Conservation (phyloP, 2,329 filamentous ascomycete species). For the Nemania sp. region DNA sequence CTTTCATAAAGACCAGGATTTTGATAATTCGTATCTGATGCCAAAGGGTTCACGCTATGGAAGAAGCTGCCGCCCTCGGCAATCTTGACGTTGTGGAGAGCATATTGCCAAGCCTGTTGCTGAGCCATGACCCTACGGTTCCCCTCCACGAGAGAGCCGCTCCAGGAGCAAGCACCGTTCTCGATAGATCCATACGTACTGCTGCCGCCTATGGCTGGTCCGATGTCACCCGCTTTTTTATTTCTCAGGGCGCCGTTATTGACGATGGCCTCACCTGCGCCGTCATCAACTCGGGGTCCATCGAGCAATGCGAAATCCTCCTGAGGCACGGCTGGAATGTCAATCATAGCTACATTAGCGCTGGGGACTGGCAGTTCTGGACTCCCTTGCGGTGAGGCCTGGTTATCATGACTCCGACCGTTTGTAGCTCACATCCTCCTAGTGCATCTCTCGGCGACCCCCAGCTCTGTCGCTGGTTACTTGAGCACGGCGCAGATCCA, state of each 20-base stretch:
- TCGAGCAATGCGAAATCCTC: constrained; percentile 32
- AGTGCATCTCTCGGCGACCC: constrained; percentile 31
- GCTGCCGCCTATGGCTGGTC: constrained; percentile 29
- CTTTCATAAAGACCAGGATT: constrained; percentile 23
- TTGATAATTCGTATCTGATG: constrained; percentile 26
- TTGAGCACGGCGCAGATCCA: constrained; percentile 32
- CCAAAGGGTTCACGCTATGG: constrained; percentile 32
- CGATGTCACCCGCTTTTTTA: constrained; percentile 32
- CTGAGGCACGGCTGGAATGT: constrained; percentile 31
- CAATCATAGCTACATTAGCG: constrained; percentile 33
- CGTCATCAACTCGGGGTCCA: constrained; percentile 30
- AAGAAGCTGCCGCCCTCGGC: constrained; percentile 35
- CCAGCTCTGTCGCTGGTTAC: constrained; percentile 30
- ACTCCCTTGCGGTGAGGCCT: constrained; percentile 30
- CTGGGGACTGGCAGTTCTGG: constrained; percentile 32
- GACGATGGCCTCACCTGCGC: constrained; percentile 32
- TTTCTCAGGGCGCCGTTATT: constrained; percentile 29
- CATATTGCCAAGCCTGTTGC: constrained; percentile 30
- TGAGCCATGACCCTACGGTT: constrained; percentile 27
- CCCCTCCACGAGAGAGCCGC: constrained; percentile 32
- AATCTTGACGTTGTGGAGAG: constrained; percentile 33
- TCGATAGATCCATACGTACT: constrained; percentile 31
- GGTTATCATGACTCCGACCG: background rate
- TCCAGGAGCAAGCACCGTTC: constrained; percentile 30
- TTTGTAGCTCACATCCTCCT: constrained; percentile 15